phyloP scores from a whole-genome alignment of 2,329 filamentous ascomycete species.

The Geoglossum cookeanum region DNA sequence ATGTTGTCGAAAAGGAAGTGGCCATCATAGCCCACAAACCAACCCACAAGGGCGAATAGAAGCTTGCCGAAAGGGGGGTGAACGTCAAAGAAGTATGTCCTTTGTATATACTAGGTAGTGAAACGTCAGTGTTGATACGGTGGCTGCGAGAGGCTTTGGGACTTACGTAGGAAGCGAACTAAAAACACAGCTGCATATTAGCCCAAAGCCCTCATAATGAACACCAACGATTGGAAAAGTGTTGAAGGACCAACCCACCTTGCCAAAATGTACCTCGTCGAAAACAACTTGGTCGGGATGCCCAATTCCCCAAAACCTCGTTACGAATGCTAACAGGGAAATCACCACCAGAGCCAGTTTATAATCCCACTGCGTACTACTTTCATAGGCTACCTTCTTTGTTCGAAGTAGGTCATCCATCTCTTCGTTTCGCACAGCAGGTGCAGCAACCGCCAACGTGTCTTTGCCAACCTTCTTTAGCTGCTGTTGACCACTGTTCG shows the following conservation, averaged over 20 bases:
- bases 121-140: slow-evolving; percentile 16
- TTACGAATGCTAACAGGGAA: slow-evolving; percentile 70
- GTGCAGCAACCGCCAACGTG: neutral
- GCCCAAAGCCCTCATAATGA: neutral
- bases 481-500: neutral
- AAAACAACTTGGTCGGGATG: slow-evolving; percentile 96
- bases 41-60: slow-evolving; percentile 89
- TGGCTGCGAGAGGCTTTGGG: neutral
- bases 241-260: slow-evolving; percentile 39
- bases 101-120: slow-evolving; percentile 64
- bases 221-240: neutral
- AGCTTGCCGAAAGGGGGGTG: slow-evolving; percentile 97
- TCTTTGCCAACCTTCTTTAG: neutral
- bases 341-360: slow-evolving; percentile 58
- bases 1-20: slow-evolving; percentile 98
- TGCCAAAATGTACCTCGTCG: slow-evolving; percentile 98
- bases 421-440: neutral
- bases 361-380: slow-evolving; percentile 46
- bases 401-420: neutral
- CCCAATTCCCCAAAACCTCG: slow-evolving; percentile 87
- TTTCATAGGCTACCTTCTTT: neutral
- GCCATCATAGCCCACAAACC: slow-evolving; percentile 93
- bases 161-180: slow-evolving; percentile 7
- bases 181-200: slow-evolving; percentile 5
- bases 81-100: slow-evolving; percentile 99